A percentile compares a stretch with the other conserved stretches of the same genome.
Evolutionary conservation across 139 green algal genomes (phyloP).

Genomic region (Chlamydomonas incerta): DNA sequence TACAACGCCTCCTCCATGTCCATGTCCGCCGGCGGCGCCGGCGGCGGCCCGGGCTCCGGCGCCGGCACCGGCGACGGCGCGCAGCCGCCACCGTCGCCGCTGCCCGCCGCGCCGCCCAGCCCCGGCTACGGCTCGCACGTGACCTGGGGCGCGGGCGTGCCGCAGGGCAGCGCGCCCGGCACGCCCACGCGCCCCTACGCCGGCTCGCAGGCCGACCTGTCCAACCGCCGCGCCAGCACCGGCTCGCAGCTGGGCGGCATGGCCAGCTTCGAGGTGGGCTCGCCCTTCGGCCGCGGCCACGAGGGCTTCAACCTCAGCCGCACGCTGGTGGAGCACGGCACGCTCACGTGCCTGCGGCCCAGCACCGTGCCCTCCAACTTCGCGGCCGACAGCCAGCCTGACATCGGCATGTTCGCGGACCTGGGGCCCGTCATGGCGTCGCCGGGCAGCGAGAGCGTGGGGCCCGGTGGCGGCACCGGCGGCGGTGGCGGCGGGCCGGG

Average conservation of each 20-base stretch:
- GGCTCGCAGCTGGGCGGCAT: not conserved
- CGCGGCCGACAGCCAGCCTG: conserved; percentile 14
- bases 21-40: too few species aligned
- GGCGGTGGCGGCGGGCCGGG: not conserved
- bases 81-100: not conserved
- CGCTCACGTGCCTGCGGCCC: conserved; percentile 19
- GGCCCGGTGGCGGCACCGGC: not conserved
- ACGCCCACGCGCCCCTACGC: conserved; percentile 11
- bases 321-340: conserved; percentile 14
- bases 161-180: not conserved
- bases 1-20: too few species aligned
- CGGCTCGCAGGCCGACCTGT: not conserved
- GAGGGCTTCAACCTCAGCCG: conserved; percentile 26
- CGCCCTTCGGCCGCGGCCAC: conserved; percentile 17
- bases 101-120: not conserved
- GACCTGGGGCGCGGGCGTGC: not conserved
- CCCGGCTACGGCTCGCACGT: conserved; percentile 5
- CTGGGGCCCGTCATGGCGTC: not conserved
- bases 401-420: not conserved
- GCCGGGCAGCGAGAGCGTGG: conserved; percentile 16
- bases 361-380: conserved; percentile 28
- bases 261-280: not conserved
- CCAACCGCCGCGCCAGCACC: conserved; percentile 7
- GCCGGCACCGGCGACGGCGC: too few species aligned
- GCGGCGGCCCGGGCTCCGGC: not conserved